Evolutionary conservation across 2,329 filamentous ascomycete genomes (phyloP).

Genomic region (Aureobasidium sp.): DNA sequence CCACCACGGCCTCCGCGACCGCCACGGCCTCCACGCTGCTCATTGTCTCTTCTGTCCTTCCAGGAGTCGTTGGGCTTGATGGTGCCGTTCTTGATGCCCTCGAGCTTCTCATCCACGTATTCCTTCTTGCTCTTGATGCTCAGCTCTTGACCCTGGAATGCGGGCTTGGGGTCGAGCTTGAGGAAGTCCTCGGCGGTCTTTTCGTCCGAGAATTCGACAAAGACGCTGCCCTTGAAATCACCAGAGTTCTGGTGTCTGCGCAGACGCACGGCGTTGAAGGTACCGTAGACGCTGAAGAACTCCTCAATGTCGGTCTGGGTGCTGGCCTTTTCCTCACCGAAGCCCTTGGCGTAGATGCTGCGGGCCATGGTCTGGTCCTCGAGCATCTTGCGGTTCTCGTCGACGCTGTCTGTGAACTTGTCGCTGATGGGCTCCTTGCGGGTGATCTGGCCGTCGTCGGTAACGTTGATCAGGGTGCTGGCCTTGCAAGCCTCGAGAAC

Average conservation of each 20-base stretch:
- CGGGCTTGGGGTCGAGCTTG: constrained; percentile 68
- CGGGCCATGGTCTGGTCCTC: constrained; percentile 62
- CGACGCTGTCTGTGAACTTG: constrained; percentile 45
- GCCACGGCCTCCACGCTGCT: constrained; percentile 11
- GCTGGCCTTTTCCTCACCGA: constrained; percentile 72
- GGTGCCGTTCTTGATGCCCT: constrained; percentile 21
- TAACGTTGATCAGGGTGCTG: constrained; percentile 65
- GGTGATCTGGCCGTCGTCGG: constrained; percentile 66
- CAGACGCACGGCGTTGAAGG: constrained; percentile 76
- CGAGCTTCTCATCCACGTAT: constrained; percentile 56
- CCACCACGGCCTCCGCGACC: constrained; percentile 10
- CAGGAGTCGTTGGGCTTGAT: constrained; percentile 9
- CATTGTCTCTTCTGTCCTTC: constrained; percentile 14
- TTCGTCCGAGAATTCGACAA: constrained; percentile 81
- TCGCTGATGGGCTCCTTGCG: constrained; percentile 63
- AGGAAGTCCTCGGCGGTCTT: constrained; percentile 77
- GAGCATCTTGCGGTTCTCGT: constrained; percentile 48
- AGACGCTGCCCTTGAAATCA: constrained; percentile 91
- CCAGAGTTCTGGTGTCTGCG: constrained; percentile 61
- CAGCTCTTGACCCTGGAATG: constrained; percentile 67
- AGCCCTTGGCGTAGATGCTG: constrained; percentile 89
- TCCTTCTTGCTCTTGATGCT: constrained; percentile 80
- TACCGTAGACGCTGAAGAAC: constrained; percentile 77
- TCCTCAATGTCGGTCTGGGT: constrained; percentile 92
- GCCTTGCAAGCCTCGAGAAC: constrained; percentile 77